Percentiles rank a stretch among this genome's conserved stretches.
phyloP scores from a whole-genome alignment of 2,329 filamentous ascomycete species.

The Cryoendolithus antarcticus region DNA sequence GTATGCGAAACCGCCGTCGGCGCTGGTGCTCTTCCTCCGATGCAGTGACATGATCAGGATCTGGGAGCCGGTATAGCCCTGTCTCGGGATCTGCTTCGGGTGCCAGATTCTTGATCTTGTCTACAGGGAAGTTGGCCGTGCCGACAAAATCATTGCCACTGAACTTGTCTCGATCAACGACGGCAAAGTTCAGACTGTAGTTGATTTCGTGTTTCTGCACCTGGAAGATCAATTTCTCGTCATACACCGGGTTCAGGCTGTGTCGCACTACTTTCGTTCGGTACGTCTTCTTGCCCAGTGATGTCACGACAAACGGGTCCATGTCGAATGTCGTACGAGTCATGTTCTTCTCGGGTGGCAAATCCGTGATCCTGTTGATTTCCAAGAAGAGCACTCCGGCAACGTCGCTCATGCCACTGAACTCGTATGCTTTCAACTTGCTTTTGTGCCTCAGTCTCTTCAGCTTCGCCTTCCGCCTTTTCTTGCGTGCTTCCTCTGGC shows the following conservation, averaged over 20 bases:
- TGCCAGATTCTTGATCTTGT: conserved; percentile 64
- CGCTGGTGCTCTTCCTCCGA: conserved; percentile 10
- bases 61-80: conserved; percentile 71
- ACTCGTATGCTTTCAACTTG: conserved; percentile 73
- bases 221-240: conserved; percentile 98
- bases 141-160: conserved; percentile 97
- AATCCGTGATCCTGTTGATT: conserved; percentile 72
- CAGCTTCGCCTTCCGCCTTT: conserved; percentile 53
- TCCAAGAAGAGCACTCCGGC: conserved; percentile 91
- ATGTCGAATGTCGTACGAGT: conserved; percentile 96
- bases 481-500: conserved; percentile 57
- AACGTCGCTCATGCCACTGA: conserved; percentile 70
- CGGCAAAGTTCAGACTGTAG: conserved; percentile 81
- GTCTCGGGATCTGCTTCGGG: conserved; percentile 76
- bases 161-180: conserved; percentile 92
- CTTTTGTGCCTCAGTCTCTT: conserved; percentile 63
- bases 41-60: conserved; percentile 41
- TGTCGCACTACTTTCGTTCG: conserved; percentile 81
- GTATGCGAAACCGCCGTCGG: conserved; percentile 54
- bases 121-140: conserved; percentile 65
- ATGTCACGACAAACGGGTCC: conserved; percentile 96
- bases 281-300: conserved; percentile 89
- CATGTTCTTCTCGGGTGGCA: conserved; percentile 87
- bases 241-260: conserved; percentile 86
- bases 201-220: conserved; percentile 75